phyloP scores from a whole-genome alignment of 2,329 filamentous ascomycete genomes.

The Aspergillus hiratsukae region DNA sequence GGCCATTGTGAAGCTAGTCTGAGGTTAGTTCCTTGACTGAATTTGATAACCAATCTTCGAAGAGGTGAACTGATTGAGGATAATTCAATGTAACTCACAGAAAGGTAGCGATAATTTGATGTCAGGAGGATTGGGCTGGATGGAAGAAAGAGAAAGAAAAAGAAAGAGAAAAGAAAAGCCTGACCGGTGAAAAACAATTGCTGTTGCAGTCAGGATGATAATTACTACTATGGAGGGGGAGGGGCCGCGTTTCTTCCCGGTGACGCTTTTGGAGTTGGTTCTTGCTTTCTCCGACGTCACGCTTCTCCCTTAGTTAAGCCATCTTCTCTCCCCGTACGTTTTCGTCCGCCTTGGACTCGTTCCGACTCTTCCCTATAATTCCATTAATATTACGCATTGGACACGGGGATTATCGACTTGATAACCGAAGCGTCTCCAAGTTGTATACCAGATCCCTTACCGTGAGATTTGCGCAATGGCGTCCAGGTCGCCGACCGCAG shows the following conservation, averaged over 20 bases:
- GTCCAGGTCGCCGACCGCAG: constrained; percentile 28
- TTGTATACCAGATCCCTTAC: not conserved
- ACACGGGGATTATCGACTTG: not conserved
- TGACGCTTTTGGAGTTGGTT: constrained; percentile 28
- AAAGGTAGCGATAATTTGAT: constrained; percentile 5
- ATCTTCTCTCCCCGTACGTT: constrained; percentile 7
- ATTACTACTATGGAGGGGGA: constrained; percentile 14
- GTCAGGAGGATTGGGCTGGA: constrained; percentile 10
- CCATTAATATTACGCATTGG: not conserved
- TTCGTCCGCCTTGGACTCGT: constrained; percentile 13
- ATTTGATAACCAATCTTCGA: constrained; percentile 3
- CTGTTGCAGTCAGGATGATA: not conserved
- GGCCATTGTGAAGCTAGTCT: constrained; percentile 50
- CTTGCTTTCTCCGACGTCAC: constrained; percentile 30
- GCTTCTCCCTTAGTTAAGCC: constrained; percentile 2
- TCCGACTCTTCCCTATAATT: constrained; percentile 34
- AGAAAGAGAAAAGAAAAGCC: constrained; percentile 14
- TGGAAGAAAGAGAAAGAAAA: constrained; percentile 12
- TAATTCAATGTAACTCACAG: constrained; percentile 5
- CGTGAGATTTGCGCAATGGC: constrained; percentile 27
- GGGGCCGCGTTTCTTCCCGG: constrained; percentile 25
- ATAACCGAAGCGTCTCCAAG: not conserved
- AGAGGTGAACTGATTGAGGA: not conserved
- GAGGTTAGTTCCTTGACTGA: constrained; percentile 16
- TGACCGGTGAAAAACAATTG: constrained; percentile 23